Evolutionary conservation across 352 stramenopile species (phyloP).

Genomic region (Globisporangium cystogenes): DNA sequence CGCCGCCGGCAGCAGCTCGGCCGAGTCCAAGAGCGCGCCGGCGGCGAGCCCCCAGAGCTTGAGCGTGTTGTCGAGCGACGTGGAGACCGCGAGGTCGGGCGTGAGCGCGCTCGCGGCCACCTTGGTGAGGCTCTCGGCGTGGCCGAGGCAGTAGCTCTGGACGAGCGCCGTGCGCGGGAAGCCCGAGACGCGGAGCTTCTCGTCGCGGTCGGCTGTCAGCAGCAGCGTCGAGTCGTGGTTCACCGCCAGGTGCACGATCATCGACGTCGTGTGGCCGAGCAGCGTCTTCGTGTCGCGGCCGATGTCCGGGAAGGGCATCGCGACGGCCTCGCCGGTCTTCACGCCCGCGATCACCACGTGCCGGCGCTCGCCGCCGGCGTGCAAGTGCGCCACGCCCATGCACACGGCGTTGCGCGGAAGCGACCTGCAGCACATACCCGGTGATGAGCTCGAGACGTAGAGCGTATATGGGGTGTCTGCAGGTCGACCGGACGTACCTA

Average conservation of each 20-base stretch:
- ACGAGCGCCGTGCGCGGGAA: constrained; percentile 72
- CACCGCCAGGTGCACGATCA: constrained; percentile 72
- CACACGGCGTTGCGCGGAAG: constrained; percentile 70
- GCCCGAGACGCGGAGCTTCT: constrained; percentile 81
- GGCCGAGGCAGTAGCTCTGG: constrained; percentile 81
- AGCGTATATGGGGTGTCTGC: no score
- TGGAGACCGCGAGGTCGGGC: constrained; percentile 54
- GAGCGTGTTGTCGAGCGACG: constrained; percentile 76
- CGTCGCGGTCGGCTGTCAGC: constrained; percentile 75
- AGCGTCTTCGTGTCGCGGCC: constrained; percentile 63
- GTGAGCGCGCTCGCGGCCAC: constrained; percentile 38
- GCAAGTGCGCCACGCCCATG: constrained; percentile 36
- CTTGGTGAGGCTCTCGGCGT: constrained; percentile 61
- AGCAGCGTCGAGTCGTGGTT: constrained; percentile 49
- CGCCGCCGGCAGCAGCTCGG: constrained; percentile 30
- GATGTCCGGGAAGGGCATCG: constrained; percentile 70
- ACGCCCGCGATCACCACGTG: constrained; percentile 68
- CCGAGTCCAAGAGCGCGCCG: constrained; percentile 48
- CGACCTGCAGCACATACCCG: constrained; percentile 16
- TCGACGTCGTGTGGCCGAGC: constrained; percentile 82
- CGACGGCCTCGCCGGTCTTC: constrained; percentile 80
- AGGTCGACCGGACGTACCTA: no score
- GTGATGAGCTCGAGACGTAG: no score
- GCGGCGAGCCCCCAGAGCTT: constrained; percentile 66
- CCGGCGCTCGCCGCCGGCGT: constrained; percentile 24